Evolutionary conservation across 2,329 filamentous ascomycete genomes (phyloP), one percentile per base, ranked within the genome.

Genomic region (Ophiosphaerella herpotricha): DNA sequence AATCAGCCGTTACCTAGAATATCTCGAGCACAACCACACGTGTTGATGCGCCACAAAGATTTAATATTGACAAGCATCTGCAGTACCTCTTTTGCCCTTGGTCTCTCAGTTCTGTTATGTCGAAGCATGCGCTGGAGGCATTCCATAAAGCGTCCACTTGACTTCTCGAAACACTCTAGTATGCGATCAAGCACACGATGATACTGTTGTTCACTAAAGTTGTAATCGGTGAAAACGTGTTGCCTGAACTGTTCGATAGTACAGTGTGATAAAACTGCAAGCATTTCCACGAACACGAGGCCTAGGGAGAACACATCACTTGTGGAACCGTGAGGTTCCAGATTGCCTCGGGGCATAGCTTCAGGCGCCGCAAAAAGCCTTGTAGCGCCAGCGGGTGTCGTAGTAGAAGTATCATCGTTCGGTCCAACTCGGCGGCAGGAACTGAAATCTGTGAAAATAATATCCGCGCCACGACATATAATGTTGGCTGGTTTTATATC

Each of bases 401-500:
- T 38, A 8, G 54, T 57, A 7, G 50, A 50, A 3, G 52, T 55
- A 2, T 43, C 39, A 3, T 53, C 32, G 2, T 46, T 39, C 5
- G 32, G 2, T 11, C 41, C 42, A n/a, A 53, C 32, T 1, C 36
- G 35, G 5, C 50, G 31, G 7, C 50, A 56, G 3, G 55, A 58
- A 39, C 54, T 45, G 39, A 60, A 60, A 40, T 60, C 57, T 4
- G 54, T 57, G 39, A 57, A 56, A 40, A 39, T 55, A 9, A 60
- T 48, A 9, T 48, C 8, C 5, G 31, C 29, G 9, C 42, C 33
- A 21, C 41, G 31, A 33, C 47, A 45, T 7, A 60, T 46, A 36
- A 60, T 53, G 44, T 60, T 60, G 5, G 13, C 16, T 4, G 57
- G 57, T 39, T 60, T 60, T 39, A 60, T 60, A 33, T 60, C 57